Base-by-base conservation (phyloP, 1,139 yeast species). In the Kurtzmaniella natalensis region DNA sequence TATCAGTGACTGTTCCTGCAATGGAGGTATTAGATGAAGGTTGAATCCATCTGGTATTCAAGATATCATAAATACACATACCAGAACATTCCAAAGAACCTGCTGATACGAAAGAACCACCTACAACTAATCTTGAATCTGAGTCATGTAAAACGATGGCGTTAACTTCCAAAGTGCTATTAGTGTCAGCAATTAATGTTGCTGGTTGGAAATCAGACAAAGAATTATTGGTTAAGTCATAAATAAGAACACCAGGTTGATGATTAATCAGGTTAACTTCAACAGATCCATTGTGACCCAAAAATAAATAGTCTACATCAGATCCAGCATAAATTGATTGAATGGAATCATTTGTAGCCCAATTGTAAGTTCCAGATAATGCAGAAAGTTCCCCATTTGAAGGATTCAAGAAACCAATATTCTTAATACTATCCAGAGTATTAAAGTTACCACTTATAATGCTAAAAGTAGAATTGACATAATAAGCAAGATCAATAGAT, bases 41-140 rank as follows among this genome's bases (percentile, higher is more conserved):
- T 34, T 49, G 60, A 28, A 59, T 63, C 92, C 86, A 81, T 31
- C 75, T 64, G 4, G 72, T 70, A 28, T 64, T 63, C 3, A 59
- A 54, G 37, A 81, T 56, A 45, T 82, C 83, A 52, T 78, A 87
- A 28, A 83, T 61, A 52, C 95, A 86, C 32, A 87, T 57, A 2
- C 78, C 73, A 2, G 64, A 57, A 58, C 96, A 87, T 30, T 64
- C 60, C 40, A 74, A 59, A 7, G 78, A 64, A 0, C 84, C 81
- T 3, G 83, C 81, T 24, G 64, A 56, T 20, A 69, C 70, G 48
- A 86, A 86, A 31, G 76, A 66, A 15, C 98, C 98, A 32, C 86
- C 95, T 8, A 86, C 83, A 25, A 87, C 64, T 14, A 88, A 54
- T 17, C 71, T 65, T 17, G 68, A 53, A 7, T 66, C 66, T 20